Conservation (phyloP, 768 basidiomycete species). For the Psilocybe tampanensis region DNA sequence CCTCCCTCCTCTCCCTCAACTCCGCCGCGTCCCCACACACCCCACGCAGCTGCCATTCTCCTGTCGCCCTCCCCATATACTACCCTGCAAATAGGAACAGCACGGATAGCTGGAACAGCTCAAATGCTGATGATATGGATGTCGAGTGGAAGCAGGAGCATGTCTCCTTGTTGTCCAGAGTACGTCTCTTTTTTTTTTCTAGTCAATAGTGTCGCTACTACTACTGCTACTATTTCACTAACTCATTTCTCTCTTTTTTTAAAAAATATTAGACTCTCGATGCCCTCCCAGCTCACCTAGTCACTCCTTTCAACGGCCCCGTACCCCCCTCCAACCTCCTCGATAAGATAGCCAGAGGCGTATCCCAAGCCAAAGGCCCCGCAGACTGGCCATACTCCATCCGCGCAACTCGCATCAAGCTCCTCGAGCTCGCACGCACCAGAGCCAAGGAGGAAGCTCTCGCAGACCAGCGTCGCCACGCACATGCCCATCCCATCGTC, state of each 20-base stretch:
- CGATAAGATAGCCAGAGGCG: conserved; percentile 82
- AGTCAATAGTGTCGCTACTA: too few relatives aligned
- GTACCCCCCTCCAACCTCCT: conserved; percentile 86
- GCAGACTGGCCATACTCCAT: conserved; percentile 83
- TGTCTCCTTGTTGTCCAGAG: conserved; percentile 64
- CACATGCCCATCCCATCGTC: conserved; percentile 31
- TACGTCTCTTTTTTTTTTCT: conserved; percentile 32
- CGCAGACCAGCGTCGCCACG: conserved; percentile 33
- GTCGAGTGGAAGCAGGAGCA: conserved; percentile 80
- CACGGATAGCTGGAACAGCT: conserved; percentile 85
- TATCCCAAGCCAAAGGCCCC: conserved; percentile 73
- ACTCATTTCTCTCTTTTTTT: too few relatives aligned
- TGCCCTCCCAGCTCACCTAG: conserved; percentile 78
- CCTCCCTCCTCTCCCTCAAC: conserved; percentile 50
- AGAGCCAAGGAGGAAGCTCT: conserved; percentile 51
- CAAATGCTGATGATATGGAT: conserved; percentile 67
- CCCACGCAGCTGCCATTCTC: conserved; percentile 58
- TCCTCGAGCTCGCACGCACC: conserved; percentile 78
- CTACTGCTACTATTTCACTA: too few relatives aligned
- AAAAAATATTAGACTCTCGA: conserved; percentile 74
- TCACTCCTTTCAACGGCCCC: conserved; percentile 84
- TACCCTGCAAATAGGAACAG: conserved; percentile 63
- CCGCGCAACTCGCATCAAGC: conserved; percentile 80
- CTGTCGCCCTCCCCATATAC: conserved; percentile 52
- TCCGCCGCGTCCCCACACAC: conserved; percentile 56